A percentile compares a stretch with the other conserved stretches of the same genome.
phyloP scores from a whole-genome alignment of 805 yeast species.

The Saccharomycopsis amapae region DNA sequence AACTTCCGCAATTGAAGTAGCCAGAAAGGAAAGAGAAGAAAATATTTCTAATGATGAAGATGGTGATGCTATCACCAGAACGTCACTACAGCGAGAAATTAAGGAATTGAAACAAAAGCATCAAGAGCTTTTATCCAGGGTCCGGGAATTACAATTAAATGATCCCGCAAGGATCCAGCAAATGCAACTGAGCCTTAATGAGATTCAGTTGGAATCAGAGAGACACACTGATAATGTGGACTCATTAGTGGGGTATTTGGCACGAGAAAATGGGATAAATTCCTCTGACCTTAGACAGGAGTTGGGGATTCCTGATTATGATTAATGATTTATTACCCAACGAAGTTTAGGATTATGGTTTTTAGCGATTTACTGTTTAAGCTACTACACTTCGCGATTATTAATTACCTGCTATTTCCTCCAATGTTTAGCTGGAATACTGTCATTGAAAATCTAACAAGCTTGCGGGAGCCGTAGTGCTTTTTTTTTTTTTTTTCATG shows the following conservation, averaged over 20 bases:
- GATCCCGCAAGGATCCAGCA: constrained; percentile 12
- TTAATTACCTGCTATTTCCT: no score
- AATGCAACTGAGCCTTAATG: constrained; percentile 19
- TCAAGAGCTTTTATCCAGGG: constrained; percentile 8
- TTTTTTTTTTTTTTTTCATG: no score
- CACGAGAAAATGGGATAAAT: constrained; percentile 28
- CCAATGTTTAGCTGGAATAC: no score
- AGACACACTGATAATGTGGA: constrained; percentile 37
- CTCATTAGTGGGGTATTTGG: constrained; percentile 32
- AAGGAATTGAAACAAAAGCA: constrained; percentile 1
- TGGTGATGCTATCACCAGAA: neutral
- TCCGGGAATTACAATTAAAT: constrained; percentile 21
- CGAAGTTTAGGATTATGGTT: constrained; percentile 22
- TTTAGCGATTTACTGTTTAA: neutral
- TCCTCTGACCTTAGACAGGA: constrained; percentile 31
- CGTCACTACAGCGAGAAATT: neutral
- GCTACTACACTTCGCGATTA: no score
- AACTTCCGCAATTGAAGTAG: neutral
- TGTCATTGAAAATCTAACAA: no score
- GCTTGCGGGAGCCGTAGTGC: no score
- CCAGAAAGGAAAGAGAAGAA: neutral
- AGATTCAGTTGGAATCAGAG: constrained; percentile 16
- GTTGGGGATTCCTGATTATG: constrained; percentile 38
- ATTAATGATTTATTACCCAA: constrained; percentile 29
- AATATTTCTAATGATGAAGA: no score